Percentiles rank a stretch among this genome's conserved stretches.
Conservation (phyloP, 148 eudicot species). For the Cornus controversa region DNA sequence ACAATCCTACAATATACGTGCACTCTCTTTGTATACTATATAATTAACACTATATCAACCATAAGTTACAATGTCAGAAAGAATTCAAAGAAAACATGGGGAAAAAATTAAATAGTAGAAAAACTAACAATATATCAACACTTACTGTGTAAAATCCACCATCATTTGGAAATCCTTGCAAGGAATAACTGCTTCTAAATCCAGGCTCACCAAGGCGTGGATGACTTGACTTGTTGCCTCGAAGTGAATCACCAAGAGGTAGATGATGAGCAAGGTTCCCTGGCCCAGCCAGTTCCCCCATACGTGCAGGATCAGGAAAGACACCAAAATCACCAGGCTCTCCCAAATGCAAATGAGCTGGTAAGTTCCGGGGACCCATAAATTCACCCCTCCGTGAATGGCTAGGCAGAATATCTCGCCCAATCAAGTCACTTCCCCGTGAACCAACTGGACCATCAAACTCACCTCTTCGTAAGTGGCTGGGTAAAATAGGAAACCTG, state of each 20-base stretch:
- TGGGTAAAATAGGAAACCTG: constrained; percentile 54
- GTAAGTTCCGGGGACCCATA: constrained; percentile 45
- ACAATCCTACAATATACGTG: too few relatives aligned
- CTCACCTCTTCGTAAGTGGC: constrained; percentile 55
- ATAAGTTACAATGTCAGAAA: background rate
- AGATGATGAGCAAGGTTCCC: constrained; percentile 50
- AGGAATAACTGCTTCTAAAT: constrained; percentile 55
- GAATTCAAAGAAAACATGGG: too few relatives aligned
- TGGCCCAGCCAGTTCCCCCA: constrained; percentile 54
- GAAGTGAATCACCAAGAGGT: constrained; percentile 56
- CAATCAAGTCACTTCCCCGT: constrained; percentile 33
- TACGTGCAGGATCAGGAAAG: constrained; percentile 41
- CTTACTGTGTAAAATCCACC: constrained; percentile 42
- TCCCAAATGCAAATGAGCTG: constrained; percentile 40
- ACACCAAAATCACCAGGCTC: constrained; percentile 52
- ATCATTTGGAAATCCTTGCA: constrained; percentile 11
- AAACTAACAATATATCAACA: constrained; percentile 8
- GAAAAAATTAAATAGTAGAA: background rate
- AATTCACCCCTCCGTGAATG: constrained; percentile 47
- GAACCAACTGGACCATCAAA: constrained; percentile 44
- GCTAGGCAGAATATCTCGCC: constrained; percentile 45
- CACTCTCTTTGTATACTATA: background rate
- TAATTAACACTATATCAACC: background rate
- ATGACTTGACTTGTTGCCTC: constrained; percentile 50
- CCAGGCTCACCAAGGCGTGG: constrained; percentile 69